Percentiles rank a stretch among this genome's conserved stretches.
phyloP scores from a whole-genome alignment of 371 early-diverging fungal species.

The Lichtheimia ramosa region DNA sequence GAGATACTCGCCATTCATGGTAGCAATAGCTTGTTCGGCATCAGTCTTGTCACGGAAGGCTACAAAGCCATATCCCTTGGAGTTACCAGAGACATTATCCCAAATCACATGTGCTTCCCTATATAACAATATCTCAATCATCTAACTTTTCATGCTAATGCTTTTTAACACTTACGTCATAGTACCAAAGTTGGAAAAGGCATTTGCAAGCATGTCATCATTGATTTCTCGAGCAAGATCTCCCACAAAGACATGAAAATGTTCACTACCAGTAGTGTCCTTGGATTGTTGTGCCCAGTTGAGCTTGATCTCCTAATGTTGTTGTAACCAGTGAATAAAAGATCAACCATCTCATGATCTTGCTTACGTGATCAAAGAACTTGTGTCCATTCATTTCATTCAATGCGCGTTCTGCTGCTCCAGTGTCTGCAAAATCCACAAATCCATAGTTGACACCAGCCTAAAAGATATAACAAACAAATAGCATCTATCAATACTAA shows the following conservation, averaged over 20 bases:
- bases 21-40: constrained; percentile 78
- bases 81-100: constrained; percentile 76
- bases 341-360: not conserved
- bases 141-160: not conserved
- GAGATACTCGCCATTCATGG: constrained; percentile 83
- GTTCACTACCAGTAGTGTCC: constrained; percentile 58
- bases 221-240: constrained; percentile 85
- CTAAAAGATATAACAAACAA: constrained; percentile 1
- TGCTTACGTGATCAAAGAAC: constrained; percentile 56
- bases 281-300: constrained; percentile 51
- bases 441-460: constrained; percentile 82
- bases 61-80: constrained; percentile 83
- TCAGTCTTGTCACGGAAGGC: constrained; percentile 81
- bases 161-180: constrained; percentile 53
- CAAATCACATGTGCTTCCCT: constrained; percentile 68
- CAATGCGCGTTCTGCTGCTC: constrained; percentile 74
- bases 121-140: not conserved
- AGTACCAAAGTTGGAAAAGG: constrained; percentile 64
- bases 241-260: constrained; percentile 84
- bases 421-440: constrained; percentile 78
- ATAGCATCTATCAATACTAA: too few relatives aligned
- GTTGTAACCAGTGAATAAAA: not conserved
- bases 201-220: constrained; percentile 69
- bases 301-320: constrained; percentile 42
- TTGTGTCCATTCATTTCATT: constrained; percentile 77